Conservation (phyloP, 352 stramenopile species). For the Globisporangium splendens region DNA sequence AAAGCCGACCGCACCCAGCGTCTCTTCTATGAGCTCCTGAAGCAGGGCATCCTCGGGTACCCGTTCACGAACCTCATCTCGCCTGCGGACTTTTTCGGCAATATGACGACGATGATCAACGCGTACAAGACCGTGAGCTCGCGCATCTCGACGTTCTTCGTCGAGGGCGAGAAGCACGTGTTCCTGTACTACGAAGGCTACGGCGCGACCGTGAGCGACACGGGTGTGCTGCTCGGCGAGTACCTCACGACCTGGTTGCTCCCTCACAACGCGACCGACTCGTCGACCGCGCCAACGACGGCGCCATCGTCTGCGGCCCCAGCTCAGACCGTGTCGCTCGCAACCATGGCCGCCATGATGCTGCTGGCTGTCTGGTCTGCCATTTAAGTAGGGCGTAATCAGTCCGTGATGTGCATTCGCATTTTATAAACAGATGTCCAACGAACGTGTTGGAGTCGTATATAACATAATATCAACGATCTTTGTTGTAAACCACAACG, state of each 20-base stretch:
- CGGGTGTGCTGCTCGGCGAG: conserved; percentile 14
- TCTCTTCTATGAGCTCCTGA: conserved; percentile 55
- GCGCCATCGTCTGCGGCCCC: background rate
- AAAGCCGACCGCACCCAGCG: conserved; percentile 55
- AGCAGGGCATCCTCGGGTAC: conserved; percentile 46
- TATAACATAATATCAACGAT: no score
- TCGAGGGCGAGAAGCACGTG: conserved; percentile 43
- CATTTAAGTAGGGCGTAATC: background rate
- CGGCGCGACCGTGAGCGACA: conserved; percentile 21
- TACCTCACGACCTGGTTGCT: conserved; percentile 15
- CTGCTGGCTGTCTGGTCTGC: background rate
- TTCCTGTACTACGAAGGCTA: conserved; percentile 33
- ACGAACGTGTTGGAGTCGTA: no score
- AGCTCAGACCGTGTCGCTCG: background rate
- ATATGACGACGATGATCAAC: conserved; percentile 25
- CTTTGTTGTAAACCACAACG: no score
- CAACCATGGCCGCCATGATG: background rate
- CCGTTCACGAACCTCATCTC: conserved; percentile 59
- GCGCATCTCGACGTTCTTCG: conserved; percentile 41
- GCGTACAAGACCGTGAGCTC: conserved; percentile 35
- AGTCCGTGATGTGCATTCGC: no score
- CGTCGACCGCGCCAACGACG: background rate
- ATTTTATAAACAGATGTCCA: no score
- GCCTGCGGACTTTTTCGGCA: conserved; percentile 27
- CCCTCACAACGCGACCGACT: conserved; percentile 3